Percentiles rank a stretch among this genome's conserved stretches.
Evolutionary conservation across 2,329 filamentous ascomycete species (phyloP).

Genomic region (Sporothrix inflata): DNA sequence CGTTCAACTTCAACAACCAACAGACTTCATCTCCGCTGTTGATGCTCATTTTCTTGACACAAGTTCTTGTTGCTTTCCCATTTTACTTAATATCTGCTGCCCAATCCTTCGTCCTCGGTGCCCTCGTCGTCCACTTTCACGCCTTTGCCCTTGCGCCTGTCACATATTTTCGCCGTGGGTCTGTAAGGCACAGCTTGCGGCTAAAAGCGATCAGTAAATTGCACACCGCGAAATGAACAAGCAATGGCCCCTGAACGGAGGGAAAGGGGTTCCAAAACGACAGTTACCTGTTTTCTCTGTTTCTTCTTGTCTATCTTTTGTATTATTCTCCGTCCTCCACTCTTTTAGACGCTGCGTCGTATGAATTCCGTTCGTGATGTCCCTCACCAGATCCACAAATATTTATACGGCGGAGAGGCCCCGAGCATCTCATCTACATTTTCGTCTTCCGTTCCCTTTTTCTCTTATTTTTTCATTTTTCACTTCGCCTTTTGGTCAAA

Average conservation of each 20-base stretch:
- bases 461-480: not conserved
- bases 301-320: not conserved
- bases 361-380: not conserved
- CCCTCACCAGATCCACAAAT: not conserved
- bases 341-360: not conserved
- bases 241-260: not conserved
- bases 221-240: not conserved
- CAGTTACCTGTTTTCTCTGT: slow-evolving; percentile 6
- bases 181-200: slow-evolving; percentile 2
- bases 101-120: not conserved
- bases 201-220: slow-evolving; percentile 8
- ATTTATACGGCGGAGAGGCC: slow-evolving; percentile 5
- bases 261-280: not conserved
- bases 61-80: not conserved
- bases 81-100: not conserved
- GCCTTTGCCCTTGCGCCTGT: not conserved
- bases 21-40: not conserved
- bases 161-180: not conserved
- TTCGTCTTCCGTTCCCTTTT: slow-evolving; percentile 1
- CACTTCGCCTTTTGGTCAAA: not conserved
- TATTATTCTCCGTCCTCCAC: not conserved
- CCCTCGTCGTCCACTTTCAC: not conserved
- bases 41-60: not conserved
- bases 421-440: not conserved
- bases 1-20: not conserved